phyloP scores from a whole-genome alignment of 345 rosid genomes.

The Pelargonium nanum region DNA sequence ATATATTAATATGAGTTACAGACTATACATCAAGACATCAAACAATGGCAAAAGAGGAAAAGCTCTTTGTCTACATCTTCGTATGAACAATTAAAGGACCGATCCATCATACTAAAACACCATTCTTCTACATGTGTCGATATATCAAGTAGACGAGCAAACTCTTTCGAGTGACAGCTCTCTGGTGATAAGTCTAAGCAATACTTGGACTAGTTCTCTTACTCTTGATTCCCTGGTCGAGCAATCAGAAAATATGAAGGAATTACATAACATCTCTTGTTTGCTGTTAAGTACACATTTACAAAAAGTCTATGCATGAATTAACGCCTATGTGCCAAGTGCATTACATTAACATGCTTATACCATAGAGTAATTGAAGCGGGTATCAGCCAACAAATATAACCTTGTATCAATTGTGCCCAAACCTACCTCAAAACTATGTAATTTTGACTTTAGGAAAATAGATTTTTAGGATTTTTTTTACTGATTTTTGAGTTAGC shows the following conservation, averaged over 20 bases:
- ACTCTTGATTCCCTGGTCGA: slow-evolving; percentile 63
- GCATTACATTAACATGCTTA: too few species aligned
- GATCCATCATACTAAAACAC: neutral
- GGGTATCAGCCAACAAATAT: too few species aligned
- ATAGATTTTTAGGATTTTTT: too few species aligned
- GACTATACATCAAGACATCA: neutral
- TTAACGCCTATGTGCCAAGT: too few species aligned
- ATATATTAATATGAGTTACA: neutral
- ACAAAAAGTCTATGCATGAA: neutral
- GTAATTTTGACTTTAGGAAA: too few species aligned
- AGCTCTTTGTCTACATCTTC: neutral
- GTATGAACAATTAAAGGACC: neutral
- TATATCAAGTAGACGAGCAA: slow-evolving; percentile 17
- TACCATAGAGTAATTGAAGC: too few species aligned
- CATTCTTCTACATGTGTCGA: neutral
- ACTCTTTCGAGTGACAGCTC: slow-evolving; percentile 62
- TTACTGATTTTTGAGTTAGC: too few species aligned
- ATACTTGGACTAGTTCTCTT: slow-evolving; percentile 63
- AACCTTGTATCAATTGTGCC: too few species aligned
- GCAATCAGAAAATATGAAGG: neutral
- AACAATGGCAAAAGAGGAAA: neutral
- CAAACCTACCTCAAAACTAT: too few species aligned
- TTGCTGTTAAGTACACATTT: neutral
- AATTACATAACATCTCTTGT: neutral
- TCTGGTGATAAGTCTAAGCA: slow-evolving; percentile 49